These are phyloP conservation scores for Auriscalpium vulgare DNA, from an alignment of 768 basidiomycete species.

Conservation along the genomic window DNA sequence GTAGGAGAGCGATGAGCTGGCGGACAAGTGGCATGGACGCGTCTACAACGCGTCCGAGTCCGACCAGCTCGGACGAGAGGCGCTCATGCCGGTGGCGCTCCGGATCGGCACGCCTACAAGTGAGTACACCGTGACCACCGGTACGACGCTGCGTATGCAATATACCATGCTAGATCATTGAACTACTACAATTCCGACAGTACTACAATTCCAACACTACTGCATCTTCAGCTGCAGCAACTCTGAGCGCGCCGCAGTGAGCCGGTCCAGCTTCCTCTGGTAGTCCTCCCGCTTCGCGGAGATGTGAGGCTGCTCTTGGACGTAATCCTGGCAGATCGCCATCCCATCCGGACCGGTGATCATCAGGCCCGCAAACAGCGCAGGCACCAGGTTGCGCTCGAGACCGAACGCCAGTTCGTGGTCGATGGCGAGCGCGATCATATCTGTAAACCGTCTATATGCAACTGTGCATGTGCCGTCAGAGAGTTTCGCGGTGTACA, in stretches of 20 bases:
- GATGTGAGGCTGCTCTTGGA: constrained; percentile 38
- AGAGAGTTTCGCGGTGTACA: not conserved
- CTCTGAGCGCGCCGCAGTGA: constrained; percentile 35
- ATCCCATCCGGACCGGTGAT: constrained; percentile 37
- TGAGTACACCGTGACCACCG: too few relatives aligned
- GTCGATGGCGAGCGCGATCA: constrained; percentile 47
- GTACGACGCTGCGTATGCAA: too few relatives aligned
- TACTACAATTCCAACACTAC: too few relatives aligned
- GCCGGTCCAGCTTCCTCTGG: constrained; percentile 38
- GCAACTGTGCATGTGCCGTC: constrained; percentile 27
- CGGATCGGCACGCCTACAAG: too few relatives aligned
- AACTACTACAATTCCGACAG: too few relatives aligned
- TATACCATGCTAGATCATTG: too few relatives aligned
- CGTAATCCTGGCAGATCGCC: constrained; percentile 36
- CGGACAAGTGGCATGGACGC: too few relatives aligned
- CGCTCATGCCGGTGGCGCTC: too few relatives aligned
- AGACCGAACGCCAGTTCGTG: constrained; percentile 43
- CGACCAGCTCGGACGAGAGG: too few relatives aligned
- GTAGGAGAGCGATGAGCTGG: too few relatives aligned
- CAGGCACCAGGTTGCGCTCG: constrained; percentile 29
- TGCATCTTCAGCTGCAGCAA: constrained; percentile 9
- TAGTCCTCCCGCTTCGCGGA: constrained; percentile 36
- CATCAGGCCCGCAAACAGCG: constrained; percentile 36
- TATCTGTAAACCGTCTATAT: constrained; percentile 50
- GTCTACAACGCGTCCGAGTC: too few relatives aligned